Conservation (phyloP, 2,329 filamentous ascomycete genomes). For the Talaromyces sp. region DNA sequence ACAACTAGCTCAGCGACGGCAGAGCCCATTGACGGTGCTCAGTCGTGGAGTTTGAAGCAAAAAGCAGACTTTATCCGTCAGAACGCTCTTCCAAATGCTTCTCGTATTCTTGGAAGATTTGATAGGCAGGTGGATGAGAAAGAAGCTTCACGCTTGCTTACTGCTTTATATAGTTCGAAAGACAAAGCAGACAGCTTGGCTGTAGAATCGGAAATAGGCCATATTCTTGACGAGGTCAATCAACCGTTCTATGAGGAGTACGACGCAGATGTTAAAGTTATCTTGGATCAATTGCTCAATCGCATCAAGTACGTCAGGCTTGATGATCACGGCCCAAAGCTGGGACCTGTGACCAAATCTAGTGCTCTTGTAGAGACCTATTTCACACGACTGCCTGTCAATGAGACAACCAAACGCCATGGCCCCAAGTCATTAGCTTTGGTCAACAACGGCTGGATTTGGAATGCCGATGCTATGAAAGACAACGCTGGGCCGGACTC, state of each 20-base stretch:
- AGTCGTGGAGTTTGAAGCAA: constrained; percentile 55
- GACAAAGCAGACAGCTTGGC: constrained; percentile 47
- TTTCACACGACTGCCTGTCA: constrained; percentile 83
- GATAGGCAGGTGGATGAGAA: constrained; percentile 68
- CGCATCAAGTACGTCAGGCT: constrained; percentile 91
- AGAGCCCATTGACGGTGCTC: constrained; percentile 44
- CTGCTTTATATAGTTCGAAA: constrained; percentile 67
- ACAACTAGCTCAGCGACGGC: constrained; percentile 38
- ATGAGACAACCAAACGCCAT: constrained; percentile 74
- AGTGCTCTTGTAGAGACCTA: constrained; percentile 90
- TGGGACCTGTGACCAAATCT: constrained; percentile 72
- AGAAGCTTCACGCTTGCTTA: constrained; percentile 67
- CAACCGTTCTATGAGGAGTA: constrained; percentile 89
- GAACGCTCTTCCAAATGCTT: constrained; percentile 67
- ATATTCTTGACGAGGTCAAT: constrained; percentile 79
- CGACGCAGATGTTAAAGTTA: constrained; percentile 75
- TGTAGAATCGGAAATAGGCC: constrained; percentile 53
- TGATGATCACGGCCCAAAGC: constrained; percentile 86
- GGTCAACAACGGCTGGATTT: constrained; percentile 98
- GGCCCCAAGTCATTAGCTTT: constrained; percentile 74
- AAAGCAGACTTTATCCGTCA: constrained; percentile 63
- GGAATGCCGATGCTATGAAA: constrained; percentile 90
- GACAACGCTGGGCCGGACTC: constrained; percentile 91
- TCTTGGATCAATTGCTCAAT: constrained; percentile 88
- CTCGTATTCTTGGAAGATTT: constrained; percentile 77